Base-by-base conservation (phyloP, 371 early-diverging fungal genomes). In the Mortierella sp. region DNA sequence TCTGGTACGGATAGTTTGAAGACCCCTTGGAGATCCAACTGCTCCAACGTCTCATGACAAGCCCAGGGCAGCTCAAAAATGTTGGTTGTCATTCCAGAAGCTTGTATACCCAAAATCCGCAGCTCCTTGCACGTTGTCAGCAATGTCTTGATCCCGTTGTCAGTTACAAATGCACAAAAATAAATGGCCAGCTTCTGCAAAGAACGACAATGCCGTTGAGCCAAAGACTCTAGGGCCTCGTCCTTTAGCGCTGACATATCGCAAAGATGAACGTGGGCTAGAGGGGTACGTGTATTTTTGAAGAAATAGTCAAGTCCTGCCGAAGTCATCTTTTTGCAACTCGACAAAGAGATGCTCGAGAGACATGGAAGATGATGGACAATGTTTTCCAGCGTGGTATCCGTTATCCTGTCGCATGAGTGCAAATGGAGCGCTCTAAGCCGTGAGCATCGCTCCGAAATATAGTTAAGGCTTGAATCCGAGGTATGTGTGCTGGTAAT, bases 61-160 rank as follows among this genome's bases (percentile, higher is more conserved):
- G 68, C 77, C 77, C 77, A 76, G 14, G 71, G 67, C 0, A 63
- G 24, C 22, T 67, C 59, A 76, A 76, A 76, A 24, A 76, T 66
- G 3, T 35, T 35, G 16, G 58, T 24, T 9, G 70, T 66, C 71
- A 67, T 66, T 12, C 77, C 64, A 30, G 66, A 71, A 1, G 71
- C 66, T 40, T 76, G 71, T 2, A 76, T 26, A 0, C 77, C 71
- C 61, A 76, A 58, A 24, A 76, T 49, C 5, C 64, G 47, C 43
- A 76, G 52, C 67, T 57, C 51, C 9, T 47, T 39, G 18, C 71
- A 70, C 0, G 58, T 14, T 32, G 52, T 40, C 64, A 76, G 22
- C 16, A 76, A 14, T 1, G 63, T 37, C 37, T 63, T 66, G 64
- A 76, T 62, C 14, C 77, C 77, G 1, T 20, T 35, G n/a, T 76